These are phyloP conservation scores for Bisporella sp. DNA, from an alignment of 2,329 filamentous ascomycete genomes.

Conservation along the genomic window DNA sequence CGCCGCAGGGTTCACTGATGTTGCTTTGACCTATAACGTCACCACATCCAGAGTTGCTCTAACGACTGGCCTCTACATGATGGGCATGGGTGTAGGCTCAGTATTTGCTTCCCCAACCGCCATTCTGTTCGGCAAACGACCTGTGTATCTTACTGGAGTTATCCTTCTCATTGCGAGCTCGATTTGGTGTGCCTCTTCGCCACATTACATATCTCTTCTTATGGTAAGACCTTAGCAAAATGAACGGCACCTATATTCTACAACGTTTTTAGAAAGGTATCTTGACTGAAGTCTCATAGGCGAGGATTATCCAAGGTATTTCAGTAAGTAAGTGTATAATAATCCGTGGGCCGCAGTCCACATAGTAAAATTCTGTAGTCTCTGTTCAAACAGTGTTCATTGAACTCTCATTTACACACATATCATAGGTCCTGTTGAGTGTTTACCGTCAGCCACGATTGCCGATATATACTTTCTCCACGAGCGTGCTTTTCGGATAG, in stretches of 20 bases:
- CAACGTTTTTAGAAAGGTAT: too few species aligned
- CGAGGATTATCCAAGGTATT: constrained; percentile 80
- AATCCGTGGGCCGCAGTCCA: too few species aligned
- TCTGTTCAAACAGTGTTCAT: too few species aligned
- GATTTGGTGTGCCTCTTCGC: constrained; percentile 82
- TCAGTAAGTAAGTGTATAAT: constrained; percentile 55
- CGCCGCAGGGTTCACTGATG: constrained; percentile 81
- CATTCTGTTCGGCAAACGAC: constrained; percentile 83
- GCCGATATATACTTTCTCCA: constrained; percentile 96
- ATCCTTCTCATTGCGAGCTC: constrained; percentile 70
- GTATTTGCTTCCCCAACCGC: constrained; percentile 84
- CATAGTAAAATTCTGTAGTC: too few species aligned
- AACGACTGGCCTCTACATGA: constrained; percentile 90
- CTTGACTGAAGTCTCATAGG: constrained; percentile 27
- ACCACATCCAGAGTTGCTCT: constrained; percentile 68
- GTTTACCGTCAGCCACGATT: constrained; percentile 86
- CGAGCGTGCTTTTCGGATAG: constrained; percentile 85
- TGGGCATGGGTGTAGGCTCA: constrained; percentile 81
- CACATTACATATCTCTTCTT: constrained; percentile 71
- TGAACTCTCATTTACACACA: not conserved
- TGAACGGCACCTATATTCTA: too few species aligned
- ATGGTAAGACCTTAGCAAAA: constrained; percentile 27
- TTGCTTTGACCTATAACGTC: constrained; percentile 61
- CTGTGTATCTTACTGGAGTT: constrained; percentile 75
- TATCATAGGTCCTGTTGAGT: constrained; percentile 63